Evolutionary conservation across 257 asterid species (phyloP).

Genomic region (Solanum sparsipilum): DNA sequence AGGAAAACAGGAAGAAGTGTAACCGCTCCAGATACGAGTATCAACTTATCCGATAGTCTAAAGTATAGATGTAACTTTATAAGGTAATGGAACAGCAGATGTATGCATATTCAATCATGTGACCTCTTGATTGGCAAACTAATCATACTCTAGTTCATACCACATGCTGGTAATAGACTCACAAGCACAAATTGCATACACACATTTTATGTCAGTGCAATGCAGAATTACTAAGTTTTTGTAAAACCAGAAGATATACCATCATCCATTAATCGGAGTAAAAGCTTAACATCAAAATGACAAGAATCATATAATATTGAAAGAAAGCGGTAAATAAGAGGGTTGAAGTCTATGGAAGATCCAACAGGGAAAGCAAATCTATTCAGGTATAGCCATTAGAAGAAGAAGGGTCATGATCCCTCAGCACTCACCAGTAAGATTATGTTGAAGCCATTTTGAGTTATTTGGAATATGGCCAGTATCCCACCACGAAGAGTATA

Average conservation of each 20-base stretch:
- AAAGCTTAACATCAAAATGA: not conserved
- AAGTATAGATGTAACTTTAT: not conserved
- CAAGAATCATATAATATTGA: not conserved
- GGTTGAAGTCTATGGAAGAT: not conserved
- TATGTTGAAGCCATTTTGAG: slow-evolving; percentile 92
- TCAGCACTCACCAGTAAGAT: slow-evolving; percentile 47
- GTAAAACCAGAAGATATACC: not conserved
- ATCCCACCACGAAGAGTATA: slow-evolving; percentile 97
- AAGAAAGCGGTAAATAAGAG: not conserved
- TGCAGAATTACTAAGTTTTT: not conserved
- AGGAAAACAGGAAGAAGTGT: not conserved
- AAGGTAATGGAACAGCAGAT: not conserved
- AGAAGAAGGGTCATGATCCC: not conserved
- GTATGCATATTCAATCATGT: not conserved
- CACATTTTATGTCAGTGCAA: not conserved
- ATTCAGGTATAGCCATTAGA: not conserved
- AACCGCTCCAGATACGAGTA: not conserved
- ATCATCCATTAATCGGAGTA: not conserved
- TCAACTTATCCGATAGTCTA: not conserved
- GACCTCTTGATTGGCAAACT: not conserved
- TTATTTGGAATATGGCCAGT: slow-evolving; percentile 76
- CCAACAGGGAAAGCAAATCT: not conserved
- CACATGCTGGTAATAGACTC: not conserved
- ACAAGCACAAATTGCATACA: not conserved
- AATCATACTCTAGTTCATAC: not conserved